Evolutionary conservation across 331 rosid genomes (phyloP).

Genomic region (Pyracantha coccinea): DNA sequence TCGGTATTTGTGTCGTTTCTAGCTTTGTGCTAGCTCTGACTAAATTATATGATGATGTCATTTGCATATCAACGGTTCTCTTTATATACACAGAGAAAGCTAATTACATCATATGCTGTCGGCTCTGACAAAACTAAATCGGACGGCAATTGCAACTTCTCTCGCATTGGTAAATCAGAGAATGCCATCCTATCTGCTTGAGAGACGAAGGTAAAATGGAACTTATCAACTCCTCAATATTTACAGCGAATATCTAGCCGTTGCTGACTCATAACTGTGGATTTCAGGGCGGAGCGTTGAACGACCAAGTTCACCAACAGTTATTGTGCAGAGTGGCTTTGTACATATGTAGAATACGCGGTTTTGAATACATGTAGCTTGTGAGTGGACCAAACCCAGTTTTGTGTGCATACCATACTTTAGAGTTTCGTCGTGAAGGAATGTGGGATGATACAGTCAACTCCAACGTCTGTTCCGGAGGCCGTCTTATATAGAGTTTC

Average conservation of each 20-base stretch:
- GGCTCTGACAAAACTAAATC: slow-evolving; percentile 31
- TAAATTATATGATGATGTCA: background rate
- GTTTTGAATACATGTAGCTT: background rate
- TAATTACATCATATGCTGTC: slow-evolving; percentile 47
- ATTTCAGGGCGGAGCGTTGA: background rate
- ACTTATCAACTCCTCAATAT: background rate
- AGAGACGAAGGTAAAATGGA: slow-evolving; percentile 15
- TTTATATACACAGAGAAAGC: slow-evolving; percentile 40
- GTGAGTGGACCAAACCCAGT: slow-evolving; percentile 4
- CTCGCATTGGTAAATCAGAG: slow-evolving; percentile 36
- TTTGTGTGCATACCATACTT: slow-evolving; percentile 15
- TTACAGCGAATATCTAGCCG: background rate
- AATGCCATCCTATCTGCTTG: slow-evolving; percentile 58
- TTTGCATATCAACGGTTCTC: background rate
- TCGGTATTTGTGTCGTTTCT: background rate
- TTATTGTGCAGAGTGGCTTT: background rate
- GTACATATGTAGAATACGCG: slow-evolving; percentile 9
- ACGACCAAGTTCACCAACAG: background rate
- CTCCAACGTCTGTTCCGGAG: slow-evolving; percentile 25
- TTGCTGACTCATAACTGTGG: background rate
- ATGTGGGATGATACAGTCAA: slow-evolving; percentile 18
- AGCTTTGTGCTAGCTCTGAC: background rate
- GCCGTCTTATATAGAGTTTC: slow-evolving; percentile 40
- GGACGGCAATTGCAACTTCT: slow-evolving; percentile 11
- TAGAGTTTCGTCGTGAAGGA: slow-evolving; percentile 8